These are phyloP conservation scores for Fraxinus dipetala DNA, from an alignment of 305 asterid genomes.

Conservation along the genomic window DNA sequence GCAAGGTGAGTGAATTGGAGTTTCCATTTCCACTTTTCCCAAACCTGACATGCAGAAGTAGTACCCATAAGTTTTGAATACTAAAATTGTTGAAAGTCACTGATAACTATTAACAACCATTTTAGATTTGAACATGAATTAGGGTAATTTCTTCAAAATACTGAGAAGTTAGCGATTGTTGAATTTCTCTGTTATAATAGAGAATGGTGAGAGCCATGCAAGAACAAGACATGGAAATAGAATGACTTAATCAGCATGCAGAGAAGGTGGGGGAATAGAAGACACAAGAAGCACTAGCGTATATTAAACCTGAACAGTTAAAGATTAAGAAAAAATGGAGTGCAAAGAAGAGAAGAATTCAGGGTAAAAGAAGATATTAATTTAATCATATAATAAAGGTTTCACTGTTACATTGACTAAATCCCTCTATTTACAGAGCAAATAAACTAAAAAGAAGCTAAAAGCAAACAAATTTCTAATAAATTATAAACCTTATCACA, in stretches of 20 bases:
- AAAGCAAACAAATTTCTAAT: background rate
- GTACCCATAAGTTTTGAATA: conserved; percentile 17
- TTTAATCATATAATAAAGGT: background rate
- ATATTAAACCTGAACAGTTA: background rate
- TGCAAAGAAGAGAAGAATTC: background rate
- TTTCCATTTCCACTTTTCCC: conserved; percentile 69
- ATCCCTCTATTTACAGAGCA: background rate
- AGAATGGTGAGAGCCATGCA: conserved; percentile 12
- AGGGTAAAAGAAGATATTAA: background rate
- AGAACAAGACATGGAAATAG: background rate
- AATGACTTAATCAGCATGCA: conserved; percentile 4
- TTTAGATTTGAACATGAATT: conserved; percentile 8
- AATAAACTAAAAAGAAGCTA: background rate
- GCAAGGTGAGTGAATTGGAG: conserved; percentile 71
- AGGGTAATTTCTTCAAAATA: background rate
- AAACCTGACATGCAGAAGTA: conserved; percentile 52
- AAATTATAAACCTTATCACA: too few species aligned
- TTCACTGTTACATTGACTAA: background rate
- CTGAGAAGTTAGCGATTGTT: background rate
- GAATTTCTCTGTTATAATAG: conserved; percentile 13
- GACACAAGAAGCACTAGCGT: background rate
- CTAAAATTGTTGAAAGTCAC: conserved; percentile 23
- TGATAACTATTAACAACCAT: conserved; percentile 6
- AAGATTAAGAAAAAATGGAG: background rate
- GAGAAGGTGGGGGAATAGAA: conserved; percentile 3